Base-by-base conservation (phyloP, 768 basidiomycete genomes). In the Boletus sp. region DNA sequence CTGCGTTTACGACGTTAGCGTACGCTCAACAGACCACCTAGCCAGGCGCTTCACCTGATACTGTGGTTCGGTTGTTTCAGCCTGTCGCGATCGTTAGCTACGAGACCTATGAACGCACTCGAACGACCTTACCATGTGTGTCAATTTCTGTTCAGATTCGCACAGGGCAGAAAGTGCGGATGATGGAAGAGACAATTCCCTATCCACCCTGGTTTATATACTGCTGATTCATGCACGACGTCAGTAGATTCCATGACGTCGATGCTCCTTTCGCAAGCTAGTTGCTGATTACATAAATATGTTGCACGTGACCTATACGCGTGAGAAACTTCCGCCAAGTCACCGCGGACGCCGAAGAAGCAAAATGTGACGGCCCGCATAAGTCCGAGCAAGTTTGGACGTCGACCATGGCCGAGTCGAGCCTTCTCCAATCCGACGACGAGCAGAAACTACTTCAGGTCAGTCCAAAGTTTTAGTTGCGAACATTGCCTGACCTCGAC, bases 361-460 rank as follows among this genome's bases (percentile, higher is more conserved):
- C 12, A 44, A n/a, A 44, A 41, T 33, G n/a, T n/a, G n/a, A 11
- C 33, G 33, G 33, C 1, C 33, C 33, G 33, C 33, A 7, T 33
- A n/a, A n/a, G n/a, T 33, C 5, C 11, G 33, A 7, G 33, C 33
- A 33, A 33, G 33, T 24, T 24, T 24, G 24, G 24, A 24, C 11
- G 45, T 51, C 44, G 47, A 56, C 51, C 50, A 73, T 71, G 71
- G 59, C 67, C 1, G 67, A 73, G 52, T 61, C 66, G 45, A 65
- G 65, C 18, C 49, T 44, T 20, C 61, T 67, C 40, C 62, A 60
- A 32, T 60, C 64, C 47, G 32, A 30, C 49, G 65, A 69, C 52
- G 67, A 71, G 24, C 56, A 58, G 1, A 36, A 52, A 7, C 64
- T 71, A 33, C 60, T 71, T 14, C 56, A 66, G 61, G 71, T 66